These are phyloP conservation scores for Auricularia cornea DNA, from an alignment of 768 basidiomycete species.

Conservation along the genomic window DNA sequence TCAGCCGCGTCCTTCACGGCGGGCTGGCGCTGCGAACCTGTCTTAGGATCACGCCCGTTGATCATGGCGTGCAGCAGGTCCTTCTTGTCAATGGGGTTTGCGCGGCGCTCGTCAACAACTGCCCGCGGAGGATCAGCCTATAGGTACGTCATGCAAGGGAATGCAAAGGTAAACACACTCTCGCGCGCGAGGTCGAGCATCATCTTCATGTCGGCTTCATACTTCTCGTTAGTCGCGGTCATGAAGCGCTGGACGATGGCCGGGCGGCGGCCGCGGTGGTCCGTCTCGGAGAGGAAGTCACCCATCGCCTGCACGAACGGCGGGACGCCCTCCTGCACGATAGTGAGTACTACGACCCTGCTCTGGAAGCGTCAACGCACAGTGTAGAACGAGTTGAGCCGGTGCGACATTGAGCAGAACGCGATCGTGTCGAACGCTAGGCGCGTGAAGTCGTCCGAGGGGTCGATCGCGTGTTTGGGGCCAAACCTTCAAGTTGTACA, in stretches of 20 bases:
- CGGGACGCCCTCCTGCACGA: slow-evolving; percentile 24
- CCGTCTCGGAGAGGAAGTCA: slow-evolving; percentile 33
- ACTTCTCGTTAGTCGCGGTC: slow-evolving; percentile 28
- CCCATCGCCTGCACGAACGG: slow-evolving; percentile 34
- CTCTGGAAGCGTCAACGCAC: too few relatives aligned
- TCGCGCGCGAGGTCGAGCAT: slow-evolving; percentile 36
- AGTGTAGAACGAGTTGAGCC: slow-evolving; percentile 40
- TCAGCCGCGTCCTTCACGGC: too few relatives aligned
- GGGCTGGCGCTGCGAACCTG: slow-evolving; percentile 7
- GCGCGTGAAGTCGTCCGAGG: slow-evolving; percentile 39
- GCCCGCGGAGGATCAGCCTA: too few relatives aligned
- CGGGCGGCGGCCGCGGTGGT: slow-evolving; percentile 27
- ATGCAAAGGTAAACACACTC: slow-evolving; percentile 21
- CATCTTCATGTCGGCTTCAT: slow-evolving; percentile 31
- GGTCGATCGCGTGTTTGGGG: slow-evolving; percentile 31
- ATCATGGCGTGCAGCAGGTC: slow-evolving; percentile 41
- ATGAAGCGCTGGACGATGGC: slow-evolving; percentile 29
- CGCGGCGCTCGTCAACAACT: slow-evolving; percentile 34
- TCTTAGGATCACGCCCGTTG: slow-evolving; percentile 35
- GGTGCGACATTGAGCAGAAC: slow-evolving; percentile 35
- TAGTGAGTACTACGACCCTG: too few relatives aligned
- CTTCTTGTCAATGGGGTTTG: slow-evolving; percentile 30
- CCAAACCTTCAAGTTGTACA: slow-evolving; percentile 28
- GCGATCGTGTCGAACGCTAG: slow-evolving; percentile 41
- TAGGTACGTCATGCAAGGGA: neutral